These are phyloP conservation scores for Tubosaeta sp. DNA, from an alignment of 768 basidiomycete genomes.

Conservation along the genomic window DNA sequence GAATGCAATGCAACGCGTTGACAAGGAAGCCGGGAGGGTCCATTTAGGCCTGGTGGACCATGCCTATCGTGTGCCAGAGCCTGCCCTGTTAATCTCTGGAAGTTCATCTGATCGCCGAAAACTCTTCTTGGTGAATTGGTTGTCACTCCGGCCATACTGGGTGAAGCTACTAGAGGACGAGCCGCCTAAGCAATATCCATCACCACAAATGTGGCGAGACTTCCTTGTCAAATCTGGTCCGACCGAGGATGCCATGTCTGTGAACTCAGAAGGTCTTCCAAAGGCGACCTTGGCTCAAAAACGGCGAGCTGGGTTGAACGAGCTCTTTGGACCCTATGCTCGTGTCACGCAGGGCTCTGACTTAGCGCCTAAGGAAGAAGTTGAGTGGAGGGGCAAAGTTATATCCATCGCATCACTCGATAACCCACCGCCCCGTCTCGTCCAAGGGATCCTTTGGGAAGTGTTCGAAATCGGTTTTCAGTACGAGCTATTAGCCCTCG, in stretches of 20 bases:
- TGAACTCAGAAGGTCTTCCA: no score
- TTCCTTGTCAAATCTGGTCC: slow-evolving; percentile 2
- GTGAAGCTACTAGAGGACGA: background rate
- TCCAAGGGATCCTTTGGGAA: slow-evolving; percentile 16
- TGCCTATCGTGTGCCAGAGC: slow-evolving; percentile 6
- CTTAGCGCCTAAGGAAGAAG: background rate
- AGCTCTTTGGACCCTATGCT: background rate
- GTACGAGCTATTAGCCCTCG: no score
- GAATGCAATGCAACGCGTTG: background rate
- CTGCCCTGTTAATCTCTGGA: background rate
- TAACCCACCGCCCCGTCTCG: background rate
- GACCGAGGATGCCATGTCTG: no score
- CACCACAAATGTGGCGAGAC: slow-evolving; percentile 4
- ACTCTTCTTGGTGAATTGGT: slow-evolving; percentile 6
- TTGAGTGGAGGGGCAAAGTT: background rate
- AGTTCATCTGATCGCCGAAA: background rate
- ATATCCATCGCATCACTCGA: background rate
- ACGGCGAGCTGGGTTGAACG: no score
- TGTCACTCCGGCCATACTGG: slow-evolving; percentile 1
- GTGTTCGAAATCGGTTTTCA: slow-evolving; percentile 17
- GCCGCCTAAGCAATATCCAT: no score
- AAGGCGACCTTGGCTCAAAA: background rate
- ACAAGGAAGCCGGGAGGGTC: background rate
- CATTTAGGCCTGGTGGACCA: background rate
- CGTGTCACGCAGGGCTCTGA: background rate